Base-by-base conservation (phyloP, 2,329 filamentous ascomycete species). In the Xylaria sp. region DNA sequence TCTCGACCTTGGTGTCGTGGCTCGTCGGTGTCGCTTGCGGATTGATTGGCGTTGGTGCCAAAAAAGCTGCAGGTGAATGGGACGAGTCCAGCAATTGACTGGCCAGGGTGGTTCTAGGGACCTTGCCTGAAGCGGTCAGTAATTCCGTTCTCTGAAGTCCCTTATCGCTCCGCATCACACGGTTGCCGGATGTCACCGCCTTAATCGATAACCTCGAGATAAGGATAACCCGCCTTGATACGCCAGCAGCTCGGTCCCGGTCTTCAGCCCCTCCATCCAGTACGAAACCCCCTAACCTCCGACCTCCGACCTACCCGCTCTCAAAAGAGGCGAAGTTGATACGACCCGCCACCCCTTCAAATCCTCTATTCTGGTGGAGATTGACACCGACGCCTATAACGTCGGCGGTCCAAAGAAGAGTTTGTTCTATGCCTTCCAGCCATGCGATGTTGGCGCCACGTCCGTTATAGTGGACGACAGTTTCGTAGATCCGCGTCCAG, bases 111-210 rank as follows among this genome's bases (percentile, higher is more conserved):
- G 46, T 23, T 16, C 19, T 13, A 10, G 42, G 37, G 37, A 42
- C 37, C 37, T 42, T 42, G 11, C 37, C 37, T 35, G 35, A 50
- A 16, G 18, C 44, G 8, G 34, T 53, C 51, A 49, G 39, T 10
- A 23, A 30, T 30, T 30, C 23, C 23, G 23, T 30, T 30, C 54
- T 55, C 54, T 55, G 59, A 57, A 35, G 42, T 30, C 62, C 19
- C 46, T 13, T 37, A 11, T 18, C 10, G 23, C 16, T 10, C 13
- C 5, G 30, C 3, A 46, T 46, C 42, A 19, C 9, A 37, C 18
- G 55, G 59, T 59, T 69, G 66, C 66, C 62, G 39, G 9, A 10
- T 34, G 34, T 53, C 57, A 68, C 66, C 66, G 64, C 67, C 58
- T 37, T 18, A 48, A 39, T 44, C 11, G 61, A 59, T 59, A 59